phyloP scores from a whole-genome alignment of 2,329 filamentous ascomycete species.

The Aspergillus ochraceoroseus region DNA sequence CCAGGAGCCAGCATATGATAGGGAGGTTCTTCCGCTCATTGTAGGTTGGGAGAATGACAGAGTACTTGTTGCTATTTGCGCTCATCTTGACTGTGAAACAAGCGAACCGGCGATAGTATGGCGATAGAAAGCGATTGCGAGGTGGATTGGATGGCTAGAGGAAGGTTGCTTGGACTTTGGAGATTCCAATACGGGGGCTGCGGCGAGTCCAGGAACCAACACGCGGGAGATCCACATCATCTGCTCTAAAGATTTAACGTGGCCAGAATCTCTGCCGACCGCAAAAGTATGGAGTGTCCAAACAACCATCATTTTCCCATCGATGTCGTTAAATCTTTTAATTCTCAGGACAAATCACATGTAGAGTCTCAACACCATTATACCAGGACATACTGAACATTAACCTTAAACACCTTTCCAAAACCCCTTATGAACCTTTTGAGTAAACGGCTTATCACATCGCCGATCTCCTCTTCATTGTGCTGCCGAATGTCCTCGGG shows the following conservation, averaged over 20 bases:
- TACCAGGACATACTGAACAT: not conserved
- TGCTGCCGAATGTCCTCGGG: slow-evolving; percentile 36
- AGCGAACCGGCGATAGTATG: not conserved
- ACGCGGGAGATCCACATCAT: slow-evolving; percentile 8
- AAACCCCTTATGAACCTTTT: slow-evolving; percentile 21
- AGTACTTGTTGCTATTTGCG: slow-evolving; percentile 70
- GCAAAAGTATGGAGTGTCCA: too few relatives aligned
- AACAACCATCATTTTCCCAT: too few relatives aligned
- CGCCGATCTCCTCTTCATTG: slow-evolving; percentile 33
- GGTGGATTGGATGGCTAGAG: not conserved
- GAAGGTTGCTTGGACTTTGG: slow-evolving; percentile 1
- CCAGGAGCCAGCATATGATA: slow-evolving; percentile 89
- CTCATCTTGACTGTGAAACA: slow-evolving; percentile 29
- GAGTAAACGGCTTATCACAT: slow-evolving; percentile 34
- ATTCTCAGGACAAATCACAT: too few relatives aligned
- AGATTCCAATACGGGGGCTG: not conserved
- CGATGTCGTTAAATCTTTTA: too few relatives aligned
- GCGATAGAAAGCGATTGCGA: slow-evolving; percentile 5
- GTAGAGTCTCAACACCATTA: too few relatives aligned
- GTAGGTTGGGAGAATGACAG: slow-evolving; percentile 95
- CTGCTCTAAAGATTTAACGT: not conserved
- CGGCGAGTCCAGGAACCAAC: slow-evolving; percentile 1
- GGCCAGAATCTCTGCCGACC: too few relatives aligned
- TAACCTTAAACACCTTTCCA: slow-evolving; percentile 3
- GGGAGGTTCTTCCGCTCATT: slow-evolving; percentile 97